Percentiles rank a stretch among this genome's conserved stretches.
phyloP scores from a whole-genome alignment of 164 flowering plant genomes.

The Nelumbo lutea region DNA sequence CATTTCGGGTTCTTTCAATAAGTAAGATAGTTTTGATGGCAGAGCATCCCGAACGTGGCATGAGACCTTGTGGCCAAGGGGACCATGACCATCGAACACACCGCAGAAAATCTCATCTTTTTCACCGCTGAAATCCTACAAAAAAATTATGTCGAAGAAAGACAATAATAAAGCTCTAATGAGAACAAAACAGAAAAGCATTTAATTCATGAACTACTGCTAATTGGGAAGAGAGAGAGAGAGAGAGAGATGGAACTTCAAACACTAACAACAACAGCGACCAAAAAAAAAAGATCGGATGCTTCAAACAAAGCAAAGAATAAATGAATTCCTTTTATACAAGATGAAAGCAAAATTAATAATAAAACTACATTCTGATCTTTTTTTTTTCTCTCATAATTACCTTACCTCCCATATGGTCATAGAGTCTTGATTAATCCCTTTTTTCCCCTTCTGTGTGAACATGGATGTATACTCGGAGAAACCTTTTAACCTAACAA shows the following conservation, averaged over 20 bases:
- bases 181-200: too few relatives aligned
- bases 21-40: conserved; percentile 48
- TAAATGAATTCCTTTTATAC: too few relatives aligned
- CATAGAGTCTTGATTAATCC: conserved; percentile 88
- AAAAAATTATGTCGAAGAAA: neutral
- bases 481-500: conserved; percentile 43
- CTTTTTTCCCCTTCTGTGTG: conserved; percentile 66
- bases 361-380: too few relatives aligned
- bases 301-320: too few relatives aligned
- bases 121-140: conserved; percentile 60
- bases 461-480: conserved; percentile 50
- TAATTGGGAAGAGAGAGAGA: too few relatives aligned
- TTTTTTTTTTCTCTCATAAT: too few relatives aligned
- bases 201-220: too few relatives aligned
- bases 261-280: too few relatives aligned
- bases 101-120: conserved; percentile 55
- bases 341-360: neutral
- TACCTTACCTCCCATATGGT: conserved; percentile 76
- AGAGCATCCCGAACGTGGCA: conserved; percentile 47
- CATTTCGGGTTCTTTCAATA: conserved; percentile 13
- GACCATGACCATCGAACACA: conserved; percentile 92
- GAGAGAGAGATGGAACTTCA: too few relatives aligned
- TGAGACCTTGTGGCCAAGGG: conserved; percentile 72
- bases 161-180: too few relatives aligned
- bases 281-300: too few relatives aligned